Conservation (phyloP, 345 rosid genomes). For the Durio zibethinus region DNA sequence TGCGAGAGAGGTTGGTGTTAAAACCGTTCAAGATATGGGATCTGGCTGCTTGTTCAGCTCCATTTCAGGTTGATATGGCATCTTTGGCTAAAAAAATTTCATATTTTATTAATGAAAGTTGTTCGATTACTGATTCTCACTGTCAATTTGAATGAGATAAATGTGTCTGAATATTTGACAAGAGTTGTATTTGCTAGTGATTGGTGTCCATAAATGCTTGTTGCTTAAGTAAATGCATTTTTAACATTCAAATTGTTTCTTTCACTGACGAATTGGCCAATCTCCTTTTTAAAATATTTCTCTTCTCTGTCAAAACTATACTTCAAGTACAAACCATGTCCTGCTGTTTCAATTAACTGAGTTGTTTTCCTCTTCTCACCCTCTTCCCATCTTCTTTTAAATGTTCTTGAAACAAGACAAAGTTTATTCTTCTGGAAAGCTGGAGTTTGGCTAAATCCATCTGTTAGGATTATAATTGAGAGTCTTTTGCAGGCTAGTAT, state of each 20-base stretch:
- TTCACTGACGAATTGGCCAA: not conserved
- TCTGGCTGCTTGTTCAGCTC: constrained; percentile 33
- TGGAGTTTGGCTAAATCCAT: not conserved
- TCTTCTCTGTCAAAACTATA: not conserved
- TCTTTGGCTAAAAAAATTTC: not conserved
- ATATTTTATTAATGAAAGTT: not conserved
- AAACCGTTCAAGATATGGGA: constrained; percentile 64
- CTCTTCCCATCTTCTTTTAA: not conserved
- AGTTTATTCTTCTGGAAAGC: not conserved
- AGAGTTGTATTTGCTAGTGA: not conserved
- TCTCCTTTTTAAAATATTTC: not conserved
- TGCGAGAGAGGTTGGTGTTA: constrained; percentile 47
- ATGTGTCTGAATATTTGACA: not conserved
- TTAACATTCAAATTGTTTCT: not conserved
- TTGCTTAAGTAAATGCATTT: not conserved
- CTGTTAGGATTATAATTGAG: not conserved
- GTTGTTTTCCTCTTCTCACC: not conserved
- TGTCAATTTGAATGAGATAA: not conserved
- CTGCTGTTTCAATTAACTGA: not conserved
- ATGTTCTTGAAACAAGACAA: not conserved
- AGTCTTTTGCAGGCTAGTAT: constrained; percentile 40
- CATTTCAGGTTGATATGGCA: constrained; percentile 43
- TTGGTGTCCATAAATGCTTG: not conserved
- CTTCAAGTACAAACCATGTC: not conserved
- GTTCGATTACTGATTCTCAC: not conserved